These are phyloP conservation scores for Hypomyces perniciosus DNA, from an alignment of 2,329 filamentous ascomycete genomes.

Conservation along the genomic window DNA sequence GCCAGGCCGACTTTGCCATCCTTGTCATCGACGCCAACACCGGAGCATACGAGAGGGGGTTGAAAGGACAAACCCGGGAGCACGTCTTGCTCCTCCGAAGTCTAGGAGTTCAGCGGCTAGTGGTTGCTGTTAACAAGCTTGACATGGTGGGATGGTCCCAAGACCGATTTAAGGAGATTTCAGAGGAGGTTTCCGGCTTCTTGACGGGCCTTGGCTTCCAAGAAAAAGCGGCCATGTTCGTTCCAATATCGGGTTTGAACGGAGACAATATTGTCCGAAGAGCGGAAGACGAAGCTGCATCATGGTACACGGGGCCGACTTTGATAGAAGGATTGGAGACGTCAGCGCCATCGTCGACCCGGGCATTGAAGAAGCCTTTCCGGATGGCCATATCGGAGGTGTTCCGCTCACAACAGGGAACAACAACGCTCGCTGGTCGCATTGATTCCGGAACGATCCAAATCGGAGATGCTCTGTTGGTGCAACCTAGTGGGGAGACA, in stretches of 20 bases:
- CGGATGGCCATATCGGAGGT: slow-evolving; percentile 85
- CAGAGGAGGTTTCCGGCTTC: slow-evolving; percentile 76
- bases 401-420: slow-evolving; percentile 74
- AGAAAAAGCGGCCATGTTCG: slow-evolving; percentile 72
- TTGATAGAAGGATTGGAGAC: slow-evolving; percentile 78
- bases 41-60: slow-evolving; percentile 86
- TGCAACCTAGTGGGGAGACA: slow-evolving; percentile 75
- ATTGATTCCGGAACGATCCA: slow-evolving; percentile 82
- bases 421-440: slow-evolving; percentile 78
- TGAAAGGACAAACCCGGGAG: slow-evolving; percentile 91
- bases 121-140: slow-evolving; percentile 94
- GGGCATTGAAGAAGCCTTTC: slow-evolving; percentile 70
- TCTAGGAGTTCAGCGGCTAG: slow-evolving; percentile 79
- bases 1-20: slow-evolving; percentile 92
- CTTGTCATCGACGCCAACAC: slow-evolving; percentile 87
- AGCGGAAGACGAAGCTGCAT: slow-evolving; percentile 48
- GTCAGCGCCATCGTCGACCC: slow-evolving; percentile 61
- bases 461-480: slow-evolving; percentile 70
- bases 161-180: slow-evolving; percentile 78
- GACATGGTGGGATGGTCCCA: slow-evolving; percentile 80
- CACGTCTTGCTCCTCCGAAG: slow-evolving; percentile 86
- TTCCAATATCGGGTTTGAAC: slow-evolving; percentile 83
- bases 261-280: slow-evolving; percentile 75
- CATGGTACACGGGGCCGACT: slow-evolving; percentile 78
- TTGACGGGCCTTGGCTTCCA: slow-evolving; percentile 77